Conservation (phyloP, 768 basidiomycete species). For the Hortiboletus flavorubellus region DNA sequence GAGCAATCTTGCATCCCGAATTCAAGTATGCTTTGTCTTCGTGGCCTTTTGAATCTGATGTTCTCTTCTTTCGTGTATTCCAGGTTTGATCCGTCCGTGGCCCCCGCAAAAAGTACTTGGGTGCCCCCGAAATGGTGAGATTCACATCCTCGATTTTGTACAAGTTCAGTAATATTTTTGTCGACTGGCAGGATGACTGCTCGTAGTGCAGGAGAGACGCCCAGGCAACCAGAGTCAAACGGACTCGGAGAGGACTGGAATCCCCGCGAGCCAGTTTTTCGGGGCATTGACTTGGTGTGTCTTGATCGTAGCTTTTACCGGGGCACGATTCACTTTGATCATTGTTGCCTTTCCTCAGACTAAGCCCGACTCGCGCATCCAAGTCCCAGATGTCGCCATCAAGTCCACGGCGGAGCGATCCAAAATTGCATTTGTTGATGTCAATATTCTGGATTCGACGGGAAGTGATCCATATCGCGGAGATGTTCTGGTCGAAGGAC, state of each 20-base stretch:
- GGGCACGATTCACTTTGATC: not conserved
- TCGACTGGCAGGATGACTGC: not conserved
- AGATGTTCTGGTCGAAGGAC: not conserved
- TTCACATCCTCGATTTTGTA: not conserved
- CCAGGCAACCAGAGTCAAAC: not conserved
- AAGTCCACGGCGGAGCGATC: not conserved
- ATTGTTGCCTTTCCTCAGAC: not conserved
- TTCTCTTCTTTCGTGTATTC: too few relatives aligned
- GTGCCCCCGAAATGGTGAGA: not conserved
- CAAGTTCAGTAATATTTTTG: not conserved
- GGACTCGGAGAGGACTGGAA: not conserved
- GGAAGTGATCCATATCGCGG: not conserved
- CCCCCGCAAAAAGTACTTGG: not conserved
- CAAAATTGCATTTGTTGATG: conserved; percentile 10
- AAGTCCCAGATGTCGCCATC: not conserved
- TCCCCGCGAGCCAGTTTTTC: not conserved
- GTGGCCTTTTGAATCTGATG: too few relatives aligned
- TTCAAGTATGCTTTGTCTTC: not conserved
- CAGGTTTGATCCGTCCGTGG: not conserved
- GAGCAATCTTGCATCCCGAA: not conserved
- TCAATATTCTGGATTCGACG: conserved; percentile 5
- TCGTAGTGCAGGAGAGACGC: not conserved
- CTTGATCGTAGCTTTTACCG: too few relatives aligned
- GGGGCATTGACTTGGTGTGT: not conserved
- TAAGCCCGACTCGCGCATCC: not conserved